Evolutionary conservation across 805 yeast genomes (phyloP), one percentile per base, ranked within the genome.

Genomic region (Torulaspora quercuum): DNA sequence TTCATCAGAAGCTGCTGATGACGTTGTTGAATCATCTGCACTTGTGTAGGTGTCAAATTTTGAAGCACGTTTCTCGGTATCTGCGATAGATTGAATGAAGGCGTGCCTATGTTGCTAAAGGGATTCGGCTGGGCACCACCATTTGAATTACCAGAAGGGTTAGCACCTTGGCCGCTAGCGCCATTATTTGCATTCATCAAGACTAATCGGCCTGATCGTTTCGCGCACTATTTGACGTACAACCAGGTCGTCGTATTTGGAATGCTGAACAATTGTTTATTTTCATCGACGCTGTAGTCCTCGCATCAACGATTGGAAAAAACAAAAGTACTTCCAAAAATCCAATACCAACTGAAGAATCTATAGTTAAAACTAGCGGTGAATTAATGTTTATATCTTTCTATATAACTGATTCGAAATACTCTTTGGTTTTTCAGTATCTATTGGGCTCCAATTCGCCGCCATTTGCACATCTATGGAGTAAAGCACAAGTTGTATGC

Each of bases 101-200:
- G 61, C 3, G 64, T 60, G 11, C 65, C 65, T 19, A 60, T 53
- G 26, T 55, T 55, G 28, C 55, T 54, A 18, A 58, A 56, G 5
- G 54, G 54, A 37, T 50, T 50, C 12, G 43, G 26, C 23, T 32
- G 38, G 9, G 39, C 26, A 15, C 21, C 32, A 7, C 36, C 37
- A 30, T 26, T 27, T 6, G 22, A 12, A 16, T 31, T 28, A 15
- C 30, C 35, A 3, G 18, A n/a, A 7, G 38, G 19, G 7, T 15
- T 9, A 9, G n/a, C 25, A 26, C 22, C 25, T 14, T 39, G 34
- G 17, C 38, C 31, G 18, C 25, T 39, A 15, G 31, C 27, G 16
- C 28, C 38, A 26, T 31, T 29, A 9, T 27, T 27, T 12, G 28
- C 27, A 21, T 39, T 39, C 42, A 39, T 39, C n/a, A n/a, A n/a